Evolutionary conservation across 768 basidiomycete genomes (phyloP).

Genomic region (Austroboletus eburneus): DNA sequence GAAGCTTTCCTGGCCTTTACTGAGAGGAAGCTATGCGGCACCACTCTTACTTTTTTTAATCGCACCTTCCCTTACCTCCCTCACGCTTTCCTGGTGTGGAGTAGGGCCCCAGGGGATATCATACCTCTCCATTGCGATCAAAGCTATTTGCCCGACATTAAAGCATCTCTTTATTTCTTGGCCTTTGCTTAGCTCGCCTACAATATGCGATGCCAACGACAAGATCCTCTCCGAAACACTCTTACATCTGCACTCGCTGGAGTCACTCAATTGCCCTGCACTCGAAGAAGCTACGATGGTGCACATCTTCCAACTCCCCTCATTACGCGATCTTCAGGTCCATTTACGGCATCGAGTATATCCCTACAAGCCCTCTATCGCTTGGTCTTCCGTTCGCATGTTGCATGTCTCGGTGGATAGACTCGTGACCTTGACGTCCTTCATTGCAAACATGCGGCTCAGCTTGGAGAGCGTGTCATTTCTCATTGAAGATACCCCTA

Average conservation of each 20-base stretch:
- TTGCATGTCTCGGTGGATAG: conserved; percentile 5
- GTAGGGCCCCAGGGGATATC: conserved; percentile 18
- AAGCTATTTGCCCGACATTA: conserved; percentile 18
- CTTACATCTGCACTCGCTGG: conserved; percentile 13
- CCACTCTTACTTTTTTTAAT: conserved; percentile 18
- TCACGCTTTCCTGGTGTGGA: conserved; percentile 6
- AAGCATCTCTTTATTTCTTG: conserved; percentile 10
- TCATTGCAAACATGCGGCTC: conserved; percentile 18
- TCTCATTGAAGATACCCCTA: conserved; percentile 7
- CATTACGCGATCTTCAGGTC: conserved; percentile 12
- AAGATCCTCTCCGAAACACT: conserved; percentile 21
- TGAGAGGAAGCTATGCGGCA: conserved; percentile 10
- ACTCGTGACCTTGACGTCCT: conserved; percentile 18
- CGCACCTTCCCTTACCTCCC: conserved; percentile 18
- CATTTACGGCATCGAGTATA: conserved; percentile 15
- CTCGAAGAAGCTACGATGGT: conserved; percentile 19
- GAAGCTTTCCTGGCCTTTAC: conserved; percentile 18
- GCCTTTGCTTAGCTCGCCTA: background rate
- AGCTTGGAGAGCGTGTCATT: conserved; percentile 14
- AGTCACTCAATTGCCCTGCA: conserved; percentile 15
- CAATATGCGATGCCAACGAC: conserved; percentile 9
- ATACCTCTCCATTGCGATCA: conserved; percentile 17
- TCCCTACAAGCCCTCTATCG: conserved; percentile 7
- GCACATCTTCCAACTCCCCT: conserved; percentile 21
- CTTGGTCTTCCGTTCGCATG: conserved; percentile 11